A percentile compares a stretch with the other conserved stretches of the same genome.
Conservation (phyloP, 208 protist genomes). For the Trypanosoma platydactyli region DNA sequence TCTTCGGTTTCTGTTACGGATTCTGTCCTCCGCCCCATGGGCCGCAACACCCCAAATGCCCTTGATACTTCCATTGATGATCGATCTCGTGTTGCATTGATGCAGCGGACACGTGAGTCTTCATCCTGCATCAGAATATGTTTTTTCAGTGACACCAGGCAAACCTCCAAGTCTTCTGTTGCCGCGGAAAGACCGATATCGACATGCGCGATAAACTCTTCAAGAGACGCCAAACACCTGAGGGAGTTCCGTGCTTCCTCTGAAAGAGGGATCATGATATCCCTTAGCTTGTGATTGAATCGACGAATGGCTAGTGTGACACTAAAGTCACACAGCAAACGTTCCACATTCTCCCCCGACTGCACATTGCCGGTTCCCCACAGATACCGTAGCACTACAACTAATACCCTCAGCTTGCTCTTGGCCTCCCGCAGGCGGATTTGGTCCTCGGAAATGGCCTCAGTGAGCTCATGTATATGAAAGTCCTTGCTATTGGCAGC, state of each 20-base stretch:
- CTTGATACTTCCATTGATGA: conserved; percentile 7
- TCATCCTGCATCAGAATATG: conserved; percentile 27
- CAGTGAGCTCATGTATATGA: conserved; percentile 12
- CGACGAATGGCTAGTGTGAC: conserved; percentile 26
- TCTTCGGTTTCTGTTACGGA: conserved; percentile 22
- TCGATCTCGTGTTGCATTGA: conserved; percentile 12
- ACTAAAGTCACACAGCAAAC: conserved; percentile 15
- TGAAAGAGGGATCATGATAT: conserved; percentile 21
- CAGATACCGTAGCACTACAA: conserved; percentile 17
- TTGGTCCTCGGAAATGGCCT: conserved; percentile 21
- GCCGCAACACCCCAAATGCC: not conserved
- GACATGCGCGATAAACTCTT: conserved; percentile 26
- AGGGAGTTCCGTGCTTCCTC: conserved; percentile 20
- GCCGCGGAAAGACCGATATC: conserved; percentile 30
- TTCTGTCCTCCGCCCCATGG: not conserved
- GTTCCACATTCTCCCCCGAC: conserved; percentile 8
- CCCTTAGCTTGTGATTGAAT: conserved; percentile 28
- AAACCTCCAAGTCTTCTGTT: conserved; percentile 28
- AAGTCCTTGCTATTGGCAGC: not conserved
- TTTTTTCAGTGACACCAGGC: conserved; percentile 26
- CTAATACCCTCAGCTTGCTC: conserved; percentile 6
- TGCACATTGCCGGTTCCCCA: conserved; percentile 18
- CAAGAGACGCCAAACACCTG: conserved; percentile 17
- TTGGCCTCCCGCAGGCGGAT: conserved; percentile 15
- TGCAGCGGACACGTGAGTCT: conserved; percentile 21